These are phyloP conservation scores for Lodderomyces parapsilosis DNA, from an alignment of 1,139 yeast genomes.

Conservation along the genomic window DNA sequence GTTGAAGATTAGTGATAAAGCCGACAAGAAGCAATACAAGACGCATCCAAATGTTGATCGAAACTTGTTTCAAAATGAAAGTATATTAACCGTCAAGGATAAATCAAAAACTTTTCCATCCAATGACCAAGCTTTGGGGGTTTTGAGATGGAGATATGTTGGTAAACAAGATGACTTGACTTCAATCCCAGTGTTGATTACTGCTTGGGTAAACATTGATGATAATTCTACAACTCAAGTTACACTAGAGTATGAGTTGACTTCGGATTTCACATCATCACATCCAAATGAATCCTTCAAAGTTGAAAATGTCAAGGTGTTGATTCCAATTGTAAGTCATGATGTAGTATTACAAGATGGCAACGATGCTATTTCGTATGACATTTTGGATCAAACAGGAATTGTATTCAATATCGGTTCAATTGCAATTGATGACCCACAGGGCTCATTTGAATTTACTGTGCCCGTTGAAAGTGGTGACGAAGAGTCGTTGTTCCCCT, in stretches of 20 bases:
- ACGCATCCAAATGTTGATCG: constrained; percentile 97
- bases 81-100: constrained; percentile 74
- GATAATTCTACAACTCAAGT: constrained; percentile 64
- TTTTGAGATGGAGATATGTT: constrained; percentile 82
- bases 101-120: constrained; percentile 80
- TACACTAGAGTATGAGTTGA: constrained; percentile 83
- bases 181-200: constrained; percentile 69
- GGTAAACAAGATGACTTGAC: constrained; percentile 59
- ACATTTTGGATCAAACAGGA: constrained; percentile 60
- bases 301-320: constrained; percentile 57
- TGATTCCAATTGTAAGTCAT: constrained; percentile 62
- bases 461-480: constrained; percentile 75
- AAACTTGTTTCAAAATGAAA: constrained; percentile 54
- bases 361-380: constrained; percentile 44
- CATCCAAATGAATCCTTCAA: constrained; percentile 32
- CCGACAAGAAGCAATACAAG: constrained; percentile 67
- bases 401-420: constrained; percentile 51
- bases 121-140: constrained; percentile 86
- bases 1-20: constrained; percentile 48
- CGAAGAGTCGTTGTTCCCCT: constrained; percentile 85
- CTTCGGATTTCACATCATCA: constrained; percentile 35
- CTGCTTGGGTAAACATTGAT: constrained; percentile 79
- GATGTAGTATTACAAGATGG: constrained; percentile 57
- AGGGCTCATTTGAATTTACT: constrained; percentile 79
- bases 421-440: constrained; percentile 50